Evolutionary conservation across 2,329 filamentous ascomycete genomes (phyloP).

Genomic region (Calonectria fujianensis): DNA sequence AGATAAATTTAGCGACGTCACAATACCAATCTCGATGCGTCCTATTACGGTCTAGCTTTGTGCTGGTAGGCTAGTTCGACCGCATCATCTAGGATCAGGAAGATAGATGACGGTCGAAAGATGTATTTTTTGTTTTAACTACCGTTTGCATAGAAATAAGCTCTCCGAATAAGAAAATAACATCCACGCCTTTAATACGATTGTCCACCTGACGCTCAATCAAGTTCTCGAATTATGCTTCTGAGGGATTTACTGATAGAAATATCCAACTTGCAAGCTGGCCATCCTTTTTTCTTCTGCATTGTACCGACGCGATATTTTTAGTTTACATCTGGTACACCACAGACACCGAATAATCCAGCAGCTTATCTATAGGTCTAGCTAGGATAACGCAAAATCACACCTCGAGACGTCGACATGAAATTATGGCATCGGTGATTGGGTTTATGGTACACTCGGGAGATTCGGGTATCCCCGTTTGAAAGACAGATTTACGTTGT

Average conservation of each 20-base stretch:
- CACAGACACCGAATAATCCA: not conserved
- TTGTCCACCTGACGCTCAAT: not conserved
- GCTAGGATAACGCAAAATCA: not conserved
- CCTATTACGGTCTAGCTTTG: not conserved
- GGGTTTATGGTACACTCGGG: not conserved
- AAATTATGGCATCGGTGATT: not conserved
- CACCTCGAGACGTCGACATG: not conserved
- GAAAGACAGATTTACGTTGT: not conserved
- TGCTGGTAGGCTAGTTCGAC: not conserved
- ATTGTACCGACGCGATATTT: too few relatives aligned
- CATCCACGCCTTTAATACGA: not conserved
- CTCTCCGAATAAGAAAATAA: not conserved
- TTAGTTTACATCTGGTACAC: not conserved
- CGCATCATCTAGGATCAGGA: not conserved
- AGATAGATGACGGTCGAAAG: not conserved
- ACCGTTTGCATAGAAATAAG: not conserved
- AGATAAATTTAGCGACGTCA: not conserved
- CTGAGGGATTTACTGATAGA: too few relatives aligned
- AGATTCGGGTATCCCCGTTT: not conserved
- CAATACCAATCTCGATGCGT: not conserved
- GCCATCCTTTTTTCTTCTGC: too few relatives aligned
- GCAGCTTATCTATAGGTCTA: not conserved
- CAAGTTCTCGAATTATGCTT: not conserved
- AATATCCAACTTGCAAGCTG: too few relatives aligned
- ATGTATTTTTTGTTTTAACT: not conserved